Percentiles rank a stretch among this genome's conserved stretches.
phyloP scores from a whole-genome alignment of 2,329 filamentous ascomycete species.

The Acarospora socialis region DNA sequence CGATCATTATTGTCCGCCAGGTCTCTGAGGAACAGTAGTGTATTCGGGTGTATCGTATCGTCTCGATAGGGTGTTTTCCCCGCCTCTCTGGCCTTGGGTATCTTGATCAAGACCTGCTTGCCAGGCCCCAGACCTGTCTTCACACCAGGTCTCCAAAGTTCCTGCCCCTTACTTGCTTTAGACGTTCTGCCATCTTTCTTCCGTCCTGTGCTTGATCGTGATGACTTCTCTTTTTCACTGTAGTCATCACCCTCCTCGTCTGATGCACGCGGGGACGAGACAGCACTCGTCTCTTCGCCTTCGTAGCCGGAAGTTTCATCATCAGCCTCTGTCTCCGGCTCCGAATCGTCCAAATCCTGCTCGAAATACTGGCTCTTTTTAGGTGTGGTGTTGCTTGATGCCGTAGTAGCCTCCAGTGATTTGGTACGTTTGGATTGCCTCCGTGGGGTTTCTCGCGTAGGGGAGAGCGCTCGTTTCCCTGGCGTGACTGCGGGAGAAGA shows the following conservation, averaged over 20 bases:
- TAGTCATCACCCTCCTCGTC: constrained; percentile 17
- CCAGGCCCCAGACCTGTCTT: constrained; percentile 42
- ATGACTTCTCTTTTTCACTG: constrained; percentile 13
- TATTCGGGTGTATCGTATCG: constrained; percentile 48
- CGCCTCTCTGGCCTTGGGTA: constrained; percentile 46
- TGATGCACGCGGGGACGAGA: constrained; percentile 20
- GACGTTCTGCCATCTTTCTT: constrained; percentile 16
- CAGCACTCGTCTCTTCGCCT: constrained; percentile 21
- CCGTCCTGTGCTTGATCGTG: constrained; percentile 3
- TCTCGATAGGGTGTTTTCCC: constrained; percentile 44
- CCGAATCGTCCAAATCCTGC: constrained; percentile 15
- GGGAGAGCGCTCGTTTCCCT: constrained; percentile 1
- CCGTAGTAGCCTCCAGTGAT: constrained; percentile 19
- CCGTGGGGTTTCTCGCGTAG: constrained; percentile 10
- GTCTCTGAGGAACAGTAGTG: constrained; percentile 45
- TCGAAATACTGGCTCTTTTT: constrained; percentile 40
- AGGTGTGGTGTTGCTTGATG: constrained; percentile 26
- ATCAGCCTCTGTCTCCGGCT: constrained; percentile 22
- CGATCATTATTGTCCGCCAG: constrained; percentile 47
- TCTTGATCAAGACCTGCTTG: constrained; percentile 46
- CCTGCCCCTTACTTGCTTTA: constrained; percentile 25
- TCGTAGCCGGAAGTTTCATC: constrained; percentile 28
- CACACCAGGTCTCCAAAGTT: constrained; percentile 43
- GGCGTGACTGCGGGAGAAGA: neutral
- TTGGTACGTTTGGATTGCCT: constrained; percentile 26